phyloP scores from a whole-genome alignment of 75 land plant genomes.

The Isoetes taiwanensis region DNA sequence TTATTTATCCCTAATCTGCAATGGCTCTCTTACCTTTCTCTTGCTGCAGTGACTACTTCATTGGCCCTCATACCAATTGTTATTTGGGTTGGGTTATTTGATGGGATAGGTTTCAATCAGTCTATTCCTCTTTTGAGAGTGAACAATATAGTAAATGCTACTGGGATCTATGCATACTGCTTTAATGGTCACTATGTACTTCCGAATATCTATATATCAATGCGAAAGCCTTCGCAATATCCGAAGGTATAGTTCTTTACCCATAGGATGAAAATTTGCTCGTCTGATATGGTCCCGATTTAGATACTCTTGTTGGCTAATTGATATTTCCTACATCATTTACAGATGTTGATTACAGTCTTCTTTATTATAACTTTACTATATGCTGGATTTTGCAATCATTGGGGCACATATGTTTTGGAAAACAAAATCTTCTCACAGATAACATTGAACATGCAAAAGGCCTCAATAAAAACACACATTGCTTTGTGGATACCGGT shows the following conservation, averaged over 20 bases:
- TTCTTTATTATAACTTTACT: constrained; percentile 33
- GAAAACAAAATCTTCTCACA: constrained; percentile 42
- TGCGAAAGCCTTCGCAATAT: constrained; percentile 67
- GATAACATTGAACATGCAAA: constrained; percentile 81
- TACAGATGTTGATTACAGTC: constrained; percentile 47
- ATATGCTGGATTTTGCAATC: constrained; percentile 44
- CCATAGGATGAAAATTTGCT: background rate
- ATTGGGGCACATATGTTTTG: constrained; percentile 50
- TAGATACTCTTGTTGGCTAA: background rate
- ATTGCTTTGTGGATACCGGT: too few species aligned
- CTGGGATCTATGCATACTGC: constrained; percentile 57
- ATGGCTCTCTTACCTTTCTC: too few species aligned
- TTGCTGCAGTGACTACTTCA: constrained; percentile 15
- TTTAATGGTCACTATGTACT: constrained; percentile 63
- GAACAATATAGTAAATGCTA: constrained; percentile 31
- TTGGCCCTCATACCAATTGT: background rate
- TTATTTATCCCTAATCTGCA: constrained; percentile 41
- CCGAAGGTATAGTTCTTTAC: constrained; percentile 33
- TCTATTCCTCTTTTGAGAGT: constrained; percentile 34
- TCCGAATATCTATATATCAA: constrained; percentile 52
- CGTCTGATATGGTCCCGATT: background rate
- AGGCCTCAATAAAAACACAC: too few species aligned
- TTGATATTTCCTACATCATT: background rate
- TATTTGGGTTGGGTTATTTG: constrained; percentile 28
- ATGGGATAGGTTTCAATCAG: constrained; percentile 31